Evolutionary conservation across 2,329 filamentous ascomycete species (phyloP), one percentile per base, ranked within the genome.

Genomic region (Colletotrichum brevisporum): DNA sequence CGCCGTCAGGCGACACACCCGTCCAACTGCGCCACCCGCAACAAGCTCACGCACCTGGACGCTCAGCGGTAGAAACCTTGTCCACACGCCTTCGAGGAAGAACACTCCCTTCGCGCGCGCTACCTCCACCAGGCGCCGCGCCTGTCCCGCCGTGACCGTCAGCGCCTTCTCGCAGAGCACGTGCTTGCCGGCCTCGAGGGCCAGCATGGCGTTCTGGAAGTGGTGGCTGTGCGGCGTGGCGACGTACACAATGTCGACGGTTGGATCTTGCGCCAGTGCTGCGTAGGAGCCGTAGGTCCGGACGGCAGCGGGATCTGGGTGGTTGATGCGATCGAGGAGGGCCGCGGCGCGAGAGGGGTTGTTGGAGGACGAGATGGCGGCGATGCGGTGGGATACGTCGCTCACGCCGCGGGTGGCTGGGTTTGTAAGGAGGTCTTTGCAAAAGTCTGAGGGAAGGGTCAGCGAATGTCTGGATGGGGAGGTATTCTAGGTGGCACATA

Each of bases 191-290:
- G 92, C 92, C 73, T 92, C 88, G 41, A 97, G 85, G 43, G 90
- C 92, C 15, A 97, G 87, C 88, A 94, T 93, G 70, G 90, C 88
- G 81, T 97, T 95, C 79, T 97, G 94, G 83, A 94, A 97, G 83
- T 97, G 94, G 79, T 97, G 94, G 74, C 92, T 95, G 83, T 97
- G 94, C 16, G 94, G 94, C 2, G 94, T 97, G 21, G 94, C 94
- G 63, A 97, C 89, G 80, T 97, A 97, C 80, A 97, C 82, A 74
- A 97, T 93, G 79, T 97, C 92, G 72, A 97, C 88, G 75, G 93
- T 87, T 2, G 90, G 83, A 77, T 97, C 93, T 57, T 88, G 86
- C 16, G 95, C 93, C 18, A 97, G 87, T 77, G 94, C 92, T 69
- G 90, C 86, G 80, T 97, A 97, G 6, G 91, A 93, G 63, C 92